These are phyloP conservation scores for Monsonia emarginata DNA, from an alignment of 441 rosid genomes.

Conservation along the genomic window DNA sequence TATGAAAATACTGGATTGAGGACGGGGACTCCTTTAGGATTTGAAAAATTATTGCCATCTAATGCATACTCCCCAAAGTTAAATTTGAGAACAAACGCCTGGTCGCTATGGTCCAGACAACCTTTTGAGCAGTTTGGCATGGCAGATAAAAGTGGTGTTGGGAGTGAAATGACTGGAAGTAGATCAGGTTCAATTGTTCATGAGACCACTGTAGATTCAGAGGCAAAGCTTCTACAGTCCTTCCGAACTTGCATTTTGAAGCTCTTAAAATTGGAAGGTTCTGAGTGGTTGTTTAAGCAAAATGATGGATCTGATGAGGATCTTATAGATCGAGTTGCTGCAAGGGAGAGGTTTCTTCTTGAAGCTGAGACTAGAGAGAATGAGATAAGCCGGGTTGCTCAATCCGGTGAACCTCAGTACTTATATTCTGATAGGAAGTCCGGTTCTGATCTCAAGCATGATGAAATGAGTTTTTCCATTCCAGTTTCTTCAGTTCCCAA, in stretches of 20 bases:
- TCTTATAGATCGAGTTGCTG: conserved; percentile 77
- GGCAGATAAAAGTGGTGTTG: conserved; percentile 44
- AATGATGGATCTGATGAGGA: conserved; percentile 85
- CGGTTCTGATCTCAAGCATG: conserved; percentile 11
- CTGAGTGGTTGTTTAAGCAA: conserved; percentile 85
- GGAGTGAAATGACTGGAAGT: conserved; percentile 41
- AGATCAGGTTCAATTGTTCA: conserved; percentile 31
- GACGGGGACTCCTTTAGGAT: conserved; percentile 34
- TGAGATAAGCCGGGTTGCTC: conserved; percentile 33
- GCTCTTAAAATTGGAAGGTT: conserved; percentile 82
- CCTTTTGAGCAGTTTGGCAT: conserved; percentile 94
- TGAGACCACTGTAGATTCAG: conserved; percentile 47
- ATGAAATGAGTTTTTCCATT: conserved; percentile 14
- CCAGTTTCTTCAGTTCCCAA: conserved; percentile 63
- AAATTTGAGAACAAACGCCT: conserved; percentile 34
- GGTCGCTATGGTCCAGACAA: conserved; percentile 91
- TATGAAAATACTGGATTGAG: conserved; percentile 7
- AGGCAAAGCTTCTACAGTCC: conserved; percentile 69
- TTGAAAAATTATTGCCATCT: conserved; percentile 39
- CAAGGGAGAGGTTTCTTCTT: conserved; percentile 63
- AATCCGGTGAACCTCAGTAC: conserved; percentile 36
- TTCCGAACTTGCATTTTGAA: conserved; percentile 67
- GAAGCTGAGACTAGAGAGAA: conserved; percentile 75
- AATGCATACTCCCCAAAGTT: conserved; percentile 30
- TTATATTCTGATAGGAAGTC: conserved; percentile 28